These are phyloP conservation scores for Diaporthe aspalathi DNA, from an alignment of 2,329 filamentous ascomycete species.

Conservation along the genomic window DNA sequence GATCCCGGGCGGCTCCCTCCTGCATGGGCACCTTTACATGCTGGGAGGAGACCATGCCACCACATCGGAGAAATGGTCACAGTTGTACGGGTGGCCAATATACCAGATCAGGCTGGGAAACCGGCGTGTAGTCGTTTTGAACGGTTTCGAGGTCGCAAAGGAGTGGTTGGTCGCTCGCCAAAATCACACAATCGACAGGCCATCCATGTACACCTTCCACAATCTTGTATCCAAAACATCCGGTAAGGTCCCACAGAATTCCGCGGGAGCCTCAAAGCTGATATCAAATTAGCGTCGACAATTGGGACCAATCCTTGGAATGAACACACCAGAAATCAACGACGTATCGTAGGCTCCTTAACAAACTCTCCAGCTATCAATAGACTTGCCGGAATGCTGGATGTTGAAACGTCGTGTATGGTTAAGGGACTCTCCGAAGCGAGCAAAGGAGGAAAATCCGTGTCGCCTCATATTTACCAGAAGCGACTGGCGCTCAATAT, in stretches of 20 bases:
- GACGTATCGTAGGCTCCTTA: conserved; percentile 33
- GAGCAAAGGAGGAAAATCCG: conserved; percentile 8
- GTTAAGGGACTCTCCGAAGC: conserved; percentile 2
- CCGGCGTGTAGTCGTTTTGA: conserved; percentile 22
- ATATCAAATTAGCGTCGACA: conserved; percentile 11
- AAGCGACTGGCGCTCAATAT: conserved; percentile 32
- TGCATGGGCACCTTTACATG: conserved; percentile 31
- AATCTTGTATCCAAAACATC: conserved; percentile 31
- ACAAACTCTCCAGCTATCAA: conserved; percentile 30
- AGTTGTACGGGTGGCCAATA: conserved; percentile 25
- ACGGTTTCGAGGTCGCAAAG: conserved; percentile 25
- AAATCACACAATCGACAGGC: conserved; percentile 23
- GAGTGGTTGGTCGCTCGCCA: conserved; percentile 32
- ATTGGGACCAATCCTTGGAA: conserved; percentile 35
- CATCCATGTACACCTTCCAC: conserved; percentile 27
- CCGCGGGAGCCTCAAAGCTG: background rate
- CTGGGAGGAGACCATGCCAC: conserved; percentile 31
- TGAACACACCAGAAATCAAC: conserved; percentile 31
- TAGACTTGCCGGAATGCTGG: conserved; percentile 23
- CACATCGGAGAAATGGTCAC: conserved; percentile 17
- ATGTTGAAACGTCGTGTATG: conserved; percentile 29
- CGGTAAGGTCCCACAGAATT: background rate
- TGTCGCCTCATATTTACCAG: conserved; percentile 34
- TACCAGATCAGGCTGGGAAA: conserved; percentile 32
- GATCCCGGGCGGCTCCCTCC: conserved; percentile 15